phyloP scores from a whole-genome alignment of 139 green algal genomes.

The Mesotaenium endlicherianum region DNA sequence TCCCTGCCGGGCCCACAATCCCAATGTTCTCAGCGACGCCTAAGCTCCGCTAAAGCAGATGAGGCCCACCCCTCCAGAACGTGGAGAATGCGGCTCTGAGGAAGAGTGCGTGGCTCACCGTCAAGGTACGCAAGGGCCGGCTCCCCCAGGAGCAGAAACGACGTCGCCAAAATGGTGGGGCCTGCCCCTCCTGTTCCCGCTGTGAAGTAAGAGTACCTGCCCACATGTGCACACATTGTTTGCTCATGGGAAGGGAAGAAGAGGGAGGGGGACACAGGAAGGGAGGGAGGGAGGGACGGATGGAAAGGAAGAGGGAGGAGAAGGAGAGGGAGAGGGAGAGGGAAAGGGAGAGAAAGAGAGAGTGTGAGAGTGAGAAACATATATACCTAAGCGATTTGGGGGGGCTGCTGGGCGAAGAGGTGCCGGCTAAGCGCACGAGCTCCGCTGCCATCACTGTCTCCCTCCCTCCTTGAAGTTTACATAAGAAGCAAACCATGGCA shows the following conservation, averaged over 20 bases:
- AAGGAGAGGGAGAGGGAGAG: not conserved
- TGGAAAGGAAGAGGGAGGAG: not conserved
- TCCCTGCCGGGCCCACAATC: not conserved
- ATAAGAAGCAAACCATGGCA: not conserved
- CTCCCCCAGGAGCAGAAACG: constrained; percentile 60
- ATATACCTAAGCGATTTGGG: not conserved
- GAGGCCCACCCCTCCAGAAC: not conserved
- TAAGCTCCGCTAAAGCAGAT: no score
- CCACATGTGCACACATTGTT: no score
- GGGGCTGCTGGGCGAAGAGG: not conserved
- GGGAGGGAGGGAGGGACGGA: not conserved
- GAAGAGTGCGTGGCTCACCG: not conserved
- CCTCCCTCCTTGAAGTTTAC: not conserved
- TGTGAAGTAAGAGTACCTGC: constrained; percentile 52
- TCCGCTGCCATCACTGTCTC: constrained; percentile 34
- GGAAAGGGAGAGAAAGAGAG: not conserved
- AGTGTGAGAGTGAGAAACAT: not conserved
- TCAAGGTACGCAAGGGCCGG: not conserved
- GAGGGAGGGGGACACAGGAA: not conserved
- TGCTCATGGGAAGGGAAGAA: not conserved
- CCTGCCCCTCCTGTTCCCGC: constrained; percentile 86
- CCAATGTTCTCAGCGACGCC: no score
- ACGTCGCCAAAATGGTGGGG: constrained; percentile 90
- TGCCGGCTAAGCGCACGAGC: constrained; percentile 7
- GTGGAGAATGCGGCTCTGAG: not conserved